Evolutionary conservation across 2,329 filamentous ascomycete genomes (phyloP), one percentile per base, ranked within the genome.

Genomic region (Emergomyces africanus): DNA sequence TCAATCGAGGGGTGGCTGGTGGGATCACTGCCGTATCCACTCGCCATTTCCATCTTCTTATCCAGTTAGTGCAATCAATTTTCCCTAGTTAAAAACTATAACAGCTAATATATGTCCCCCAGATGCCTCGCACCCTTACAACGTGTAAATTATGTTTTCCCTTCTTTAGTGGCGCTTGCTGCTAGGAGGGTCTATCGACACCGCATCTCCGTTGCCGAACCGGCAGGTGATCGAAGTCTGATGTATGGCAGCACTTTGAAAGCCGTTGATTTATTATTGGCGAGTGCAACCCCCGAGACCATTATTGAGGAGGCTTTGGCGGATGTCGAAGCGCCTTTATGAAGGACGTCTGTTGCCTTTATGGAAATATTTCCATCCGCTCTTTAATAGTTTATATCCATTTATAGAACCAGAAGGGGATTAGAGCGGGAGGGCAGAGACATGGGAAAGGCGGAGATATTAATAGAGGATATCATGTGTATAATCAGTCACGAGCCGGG

Each of bases 151-250:
- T 97, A 86, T 70, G 85, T 89, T 5, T 90, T 91, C 0, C 92
- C 94, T 0, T 88, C 89, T 0, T 81, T 97, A 30, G 86, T 96
- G 23, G 83, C 81, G 8, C 78, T 99, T 51, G 94, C 94, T 5
- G 85, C 87, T 1, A 83, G 83, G 61, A 97, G 97, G 75, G 82
- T 95, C 28, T 99, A 95, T 69, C 79, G 87, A 20, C 94, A 99
- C 74, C 85, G 90, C 9, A 84, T 99, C 37, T 73, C 82, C 15
- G 81, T 96, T 59, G 83, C 87, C 0, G 73, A 75, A 1, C 81
- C 89, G 0, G 81, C 83, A 62, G 83, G 84, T 60, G 94, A 97
- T 75, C 81, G 90, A 54, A 96, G 90, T 70, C 81, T 96, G 77
- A 89, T 96, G 71, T 99, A 95, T 84, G 94, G 94, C 0, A 96